Evolutionary conservation across 78 protist species (phyloP).

Genomic region (slime mould (Dictyostelium discoideum)): dicty_2.7 NC_007088.5:7687501-7688000

Average conservation of each 20-base stretch:
- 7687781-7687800: neutral
- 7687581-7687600: constrained; percentile 46
- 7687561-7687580: constrained; percentile 44
- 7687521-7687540: constrained; percentile 35
- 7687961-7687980: constrained; percentile 34
- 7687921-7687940: constrained; percentile 31
- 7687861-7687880: neutral
- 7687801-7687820: constrained; percentile 39
- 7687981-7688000: constrained; percentile 26
- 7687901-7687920: constrained; percentile 11
- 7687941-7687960: constrained; percentile 31
- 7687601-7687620: constrained; percentile 54
- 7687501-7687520: constrained; percentile 47
- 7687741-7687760: neutral
- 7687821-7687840: constrained; percentile 4
- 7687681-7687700: constrained; percentile 41
- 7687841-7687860: neutral
- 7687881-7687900: neutral
- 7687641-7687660: constrained; percentile 5
- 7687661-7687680: neutral
- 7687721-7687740: constrained; percentile 37
- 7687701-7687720: constrained; percentile 56
- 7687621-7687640: constrained; percentile 71
- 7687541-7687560: constrained; percentile 49
- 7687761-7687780: neutral